Conservation (phyloP, 371 early-diverging fungal genomes). For the Zopfochytrium polystomum region DNA sequence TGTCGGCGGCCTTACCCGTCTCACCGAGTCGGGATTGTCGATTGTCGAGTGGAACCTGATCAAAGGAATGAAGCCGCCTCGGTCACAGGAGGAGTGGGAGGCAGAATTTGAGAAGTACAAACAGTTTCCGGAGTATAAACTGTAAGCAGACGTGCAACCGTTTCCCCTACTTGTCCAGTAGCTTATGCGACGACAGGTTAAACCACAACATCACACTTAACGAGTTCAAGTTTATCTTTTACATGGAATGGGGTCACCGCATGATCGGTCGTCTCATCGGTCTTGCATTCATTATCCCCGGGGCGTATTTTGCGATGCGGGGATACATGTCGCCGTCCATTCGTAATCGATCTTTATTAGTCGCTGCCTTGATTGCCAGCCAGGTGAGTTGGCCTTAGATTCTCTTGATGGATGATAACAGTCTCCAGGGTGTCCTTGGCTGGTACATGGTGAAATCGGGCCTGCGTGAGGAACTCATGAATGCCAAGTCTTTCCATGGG, state of each 20-base stretch:
- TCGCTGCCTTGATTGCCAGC: constrained; percentile 76
- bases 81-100: constrained; percentile 81
- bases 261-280: constrained; percentile 92
- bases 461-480: constrained; percentile 72
- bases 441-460: constrained; percentile 98
- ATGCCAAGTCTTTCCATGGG: constrained; percentile 63
- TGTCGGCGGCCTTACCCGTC: constrained; percentile 91
- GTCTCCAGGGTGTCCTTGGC: constrained; percentile 94
- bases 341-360: constrained; percentile 57
- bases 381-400: too few relatives aligned
- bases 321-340: constrained; percentile 69
- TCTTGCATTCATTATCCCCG: constrained; percentile 80
- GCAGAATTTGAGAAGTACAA: constrained; percentile 96
- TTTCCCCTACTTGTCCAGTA: not conserved
- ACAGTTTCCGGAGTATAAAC: constrained; percentile 92
- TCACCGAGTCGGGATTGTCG: constrained; percentile 94
- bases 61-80: constrained; percentile 89
- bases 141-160: constrained; percentile 49
- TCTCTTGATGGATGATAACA: too few relatives aligned
- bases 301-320: constrained; percentile 75
- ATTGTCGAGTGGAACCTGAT: constrained; percentile 96
- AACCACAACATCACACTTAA: constrained; percentile 84
- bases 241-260: constrained; percentile 96
- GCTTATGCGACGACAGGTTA: constrained; percentile 52
- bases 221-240: constrained; percentile 95